Evolutionary conservation across 2,329 filamentous ascomycete genomes (phyloP).

Genomic region (Sporothrix sp.): DNA sequence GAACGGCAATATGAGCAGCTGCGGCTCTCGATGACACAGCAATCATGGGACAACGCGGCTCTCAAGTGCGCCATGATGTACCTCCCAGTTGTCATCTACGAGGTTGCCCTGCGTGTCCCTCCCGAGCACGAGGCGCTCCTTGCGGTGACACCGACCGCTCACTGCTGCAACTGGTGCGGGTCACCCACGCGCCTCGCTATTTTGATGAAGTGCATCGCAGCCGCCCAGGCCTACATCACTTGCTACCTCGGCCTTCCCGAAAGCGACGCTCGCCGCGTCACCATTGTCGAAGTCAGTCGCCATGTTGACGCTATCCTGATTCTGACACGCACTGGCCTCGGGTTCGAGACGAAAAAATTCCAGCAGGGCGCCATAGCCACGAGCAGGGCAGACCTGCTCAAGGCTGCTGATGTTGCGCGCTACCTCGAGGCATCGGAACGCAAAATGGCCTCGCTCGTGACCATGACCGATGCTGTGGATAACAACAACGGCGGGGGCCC

Average conservation of each 20-base stretch:
- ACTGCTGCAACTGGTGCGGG: conserved; percentile 19
- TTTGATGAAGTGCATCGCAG: conserved; percentile 15
- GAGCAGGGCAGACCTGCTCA: conserved; percentile 6
- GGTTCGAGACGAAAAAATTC: conserved; percentile 12
- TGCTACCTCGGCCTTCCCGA: conserved; percentile 14
- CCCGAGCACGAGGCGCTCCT: conserved; percentile 6
- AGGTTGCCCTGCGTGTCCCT: conserved; percentile 16
- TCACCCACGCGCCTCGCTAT: conserved; percentile 15
- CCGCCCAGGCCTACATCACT: conserved; percentile 16
- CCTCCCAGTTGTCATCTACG: conserved; percentile 17
- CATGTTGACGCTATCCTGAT: conserved; percentile 18
- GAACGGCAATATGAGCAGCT: conserved; percentile 17
- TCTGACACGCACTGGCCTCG: conserved; percentile 13
- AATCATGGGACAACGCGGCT: conserved; percentile 16
- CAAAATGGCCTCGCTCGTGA: conserved; percentile 10
- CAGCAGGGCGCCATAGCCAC: neutral
- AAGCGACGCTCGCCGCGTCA: conserved; percentile 7
- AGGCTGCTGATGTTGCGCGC: conserved; percentile 7
- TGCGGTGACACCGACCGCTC: neutral
- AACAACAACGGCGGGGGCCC: neutral
- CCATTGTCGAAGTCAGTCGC: conserved; percentile 16
- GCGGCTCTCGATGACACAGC: conserved; percentile 8
- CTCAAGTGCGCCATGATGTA: conserved; percentile 15
- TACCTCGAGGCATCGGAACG: conserved; percentile 15
- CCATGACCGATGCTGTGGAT: neutral